Conservation (phyloP, 345 rosid genomes). For the Euphorbia pulcherrima region DNA sequence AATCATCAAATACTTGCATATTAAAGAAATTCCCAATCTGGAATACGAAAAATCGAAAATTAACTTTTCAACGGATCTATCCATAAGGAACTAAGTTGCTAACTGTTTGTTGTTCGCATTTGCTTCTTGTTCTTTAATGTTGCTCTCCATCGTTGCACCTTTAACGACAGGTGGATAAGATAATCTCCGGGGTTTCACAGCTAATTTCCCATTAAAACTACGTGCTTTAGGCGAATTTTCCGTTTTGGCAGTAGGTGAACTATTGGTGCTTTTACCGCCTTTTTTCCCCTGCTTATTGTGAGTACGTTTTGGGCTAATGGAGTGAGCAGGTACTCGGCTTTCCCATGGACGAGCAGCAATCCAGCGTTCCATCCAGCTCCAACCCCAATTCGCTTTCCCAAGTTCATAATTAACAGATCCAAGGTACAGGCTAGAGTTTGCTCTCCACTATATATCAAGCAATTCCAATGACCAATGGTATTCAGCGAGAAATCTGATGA, state of each 20-base stretch:
- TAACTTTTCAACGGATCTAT: not conserved
- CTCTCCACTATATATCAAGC: constrained; percentile 66
- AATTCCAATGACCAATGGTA: constrained; percentile 8
- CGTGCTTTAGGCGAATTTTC: constrained; percentile 44
- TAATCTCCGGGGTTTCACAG: constrained; percentile 52
- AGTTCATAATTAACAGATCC: constrained; percentile 50
- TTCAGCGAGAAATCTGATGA: not conserved
- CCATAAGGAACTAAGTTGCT: constrained; percentile 9
- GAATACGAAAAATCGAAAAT: constrained; percentile 4
- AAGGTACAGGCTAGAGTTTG: constrained; percentile 45
- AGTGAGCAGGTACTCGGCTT: constrained; percentile 43
- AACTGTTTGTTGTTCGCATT: constrained; percentile 19
- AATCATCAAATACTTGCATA: not conserved
- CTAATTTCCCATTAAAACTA: constrained; percentile 35
- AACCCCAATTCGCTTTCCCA: constrained; percentile 81
- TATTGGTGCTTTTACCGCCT: constrained; percentile 30
- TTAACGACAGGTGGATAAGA: constrained; percentile 61
- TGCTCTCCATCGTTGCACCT: constrained; percentile 24
- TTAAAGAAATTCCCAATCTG: not conserved
- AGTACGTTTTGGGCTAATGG: constrained; percentile 49
- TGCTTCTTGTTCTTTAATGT: constrained; percentile 26
- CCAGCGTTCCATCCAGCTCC: constrained; percentile 99
- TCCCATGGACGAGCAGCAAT: constrained; percentile 94
- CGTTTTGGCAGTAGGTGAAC: constrained; percentile 48
- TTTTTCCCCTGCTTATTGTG: constrained; percentile 43